Evolutionary conservation across 148 eudicot species (phyloP).

Genomic region (Selenicereus undatus): DNA sequence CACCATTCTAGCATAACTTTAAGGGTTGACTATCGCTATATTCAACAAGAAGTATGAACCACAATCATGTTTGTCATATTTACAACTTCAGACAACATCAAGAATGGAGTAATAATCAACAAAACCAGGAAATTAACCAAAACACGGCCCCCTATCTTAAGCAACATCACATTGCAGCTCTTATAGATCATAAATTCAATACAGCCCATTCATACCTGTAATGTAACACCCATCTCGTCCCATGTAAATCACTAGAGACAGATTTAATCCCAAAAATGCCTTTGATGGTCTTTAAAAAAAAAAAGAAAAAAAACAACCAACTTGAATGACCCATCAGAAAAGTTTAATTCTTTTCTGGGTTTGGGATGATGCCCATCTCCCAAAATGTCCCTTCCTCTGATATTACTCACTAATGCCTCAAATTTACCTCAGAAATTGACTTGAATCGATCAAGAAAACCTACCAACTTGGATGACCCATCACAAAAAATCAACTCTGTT

Average conservation of each 20-base stretch:
- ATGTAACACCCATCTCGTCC: background rate
- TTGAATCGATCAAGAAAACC: conserved; percentile 17
- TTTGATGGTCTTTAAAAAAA: background rate
- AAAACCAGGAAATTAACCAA: background rate
- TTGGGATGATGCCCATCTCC: background rate
- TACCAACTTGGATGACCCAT: background rate
- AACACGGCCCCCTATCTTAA: background rate
- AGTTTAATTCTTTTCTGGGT: background rate
- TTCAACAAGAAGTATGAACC: background rate
- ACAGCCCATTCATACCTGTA: background rate
- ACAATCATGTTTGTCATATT: background rate
- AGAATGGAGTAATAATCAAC: background rate
- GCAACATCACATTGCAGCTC: background rate
- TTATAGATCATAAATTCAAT: background rate
- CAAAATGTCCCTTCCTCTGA: conserved; percentile 38
- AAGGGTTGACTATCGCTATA: background rate
- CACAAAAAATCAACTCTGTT: background rate
- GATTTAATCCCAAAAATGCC: background rate
- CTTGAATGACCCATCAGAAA: background rate
- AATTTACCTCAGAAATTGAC: conserved; percentile 15
- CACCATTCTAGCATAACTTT: background rate
- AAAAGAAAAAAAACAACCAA: too few species aligned
- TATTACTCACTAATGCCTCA: conserved; percentile 15
- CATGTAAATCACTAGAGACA: background rate
- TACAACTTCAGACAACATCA: background rate